Evolutionary conservation across 2,329 filamentous ascomycete genomes (phyloP).

Genomic region (Remersonia thermophila): DNA sequence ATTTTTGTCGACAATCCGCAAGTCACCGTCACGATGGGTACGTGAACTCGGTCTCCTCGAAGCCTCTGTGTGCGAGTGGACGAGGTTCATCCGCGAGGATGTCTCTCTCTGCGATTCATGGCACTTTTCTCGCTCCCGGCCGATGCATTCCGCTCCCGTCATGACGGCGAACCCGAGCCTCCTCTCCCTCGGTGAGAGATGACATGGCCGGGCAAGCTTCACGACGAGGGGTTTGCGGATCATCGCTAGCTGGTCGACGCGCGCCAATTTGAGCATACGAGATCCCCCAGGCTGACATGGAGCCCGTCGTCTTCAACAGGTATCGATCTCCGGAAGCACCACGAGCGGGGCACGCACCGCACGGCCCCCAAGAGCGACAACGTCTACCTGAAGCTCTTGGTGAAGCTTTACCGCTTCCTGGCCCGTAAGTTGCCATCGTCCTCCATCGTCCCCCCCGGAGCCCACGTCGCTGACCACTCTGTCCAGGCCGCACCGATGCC

Average conservation of each 20-base stretch:
- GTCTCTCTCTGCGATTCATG: constrained; percentile 14
- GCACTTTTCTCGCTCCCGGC: constrained; percentile 14
- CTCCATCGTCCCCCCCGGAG: background rate
- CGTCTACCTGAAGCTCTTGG: constrained; percentile 91
- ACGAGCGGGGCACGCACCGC: constrained; percentile 65
- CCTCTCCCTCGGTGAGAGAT: constrained; percentile 7
- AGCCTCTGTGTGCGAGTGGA: constrained; percentile 42
- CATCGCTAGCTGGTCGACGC: constrained; percentile 10
- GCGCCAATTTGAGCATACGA: constrained; percentile 47
- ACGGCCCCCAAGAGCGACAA: constrained; percentile 97
- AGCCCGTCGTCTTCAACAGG: constrained; percentile 37
- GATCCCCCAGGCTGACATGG: constrained; percentile 47
- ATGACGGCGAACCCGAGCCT: constrained; percentile 3
- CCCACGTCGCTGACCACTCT: background rate
- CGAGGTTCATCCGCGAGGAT: constrained; percentile 6
- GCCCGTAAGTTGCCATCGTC: constrained; percentile 58
- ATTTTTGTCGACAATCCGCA: constrained; percentile 18
- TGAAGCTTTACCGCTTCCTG: constrained; percentile 97
- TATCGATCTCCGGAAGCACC: constrained; percentile 61
- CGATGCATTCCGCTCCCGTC: background rate
- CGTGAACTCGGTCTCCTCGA: constrained; percentile 31
- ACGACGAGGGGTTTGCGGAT: constrained; percentile 3
- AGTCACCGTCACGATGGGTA: constrained; percentile 49
- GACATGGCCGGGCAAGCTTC: constrained; percentile 3
- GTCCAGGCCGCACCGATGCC: constrained; percentile 79